Conservation (phyloP, 2,329 filamentous ascomycete genomes). For the Talaromyces amestolkiae region DNA sequence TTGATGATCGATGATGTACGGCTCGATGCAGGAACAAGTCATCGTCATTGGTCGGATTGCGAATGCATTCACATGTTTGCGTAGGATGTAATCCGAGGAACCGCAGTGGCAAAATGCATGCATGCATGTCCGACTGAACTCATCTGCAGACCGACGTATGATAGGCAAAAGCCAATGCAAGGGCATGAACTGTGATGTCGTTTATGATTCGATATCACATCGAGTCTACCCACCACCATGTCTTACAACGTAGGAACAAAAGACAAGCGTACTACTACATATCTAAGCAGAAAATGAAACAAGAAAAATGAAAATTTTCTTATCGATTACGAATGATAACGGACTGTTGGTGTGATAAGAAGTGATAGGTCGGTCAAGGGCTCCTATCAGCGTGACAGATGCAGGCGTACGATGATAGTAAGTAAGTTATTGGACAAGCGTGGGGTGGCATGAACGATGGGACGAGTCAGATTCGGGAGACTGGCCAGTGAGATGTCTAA, state of each 20-base stretch:
- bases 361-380: constrained; percentile 3
- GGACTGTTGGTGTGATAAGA: neutral
- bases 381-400: neutral
- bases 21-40: constrained; percentile 5
- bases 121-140: constrained; percentile 2
- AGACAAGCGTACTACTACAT: too few relatives aligned
- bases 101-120: neutral
- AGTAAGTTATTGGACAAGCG: neutral
- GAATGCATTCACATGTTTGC: constrained; percentile 1
- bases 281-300: neutral
- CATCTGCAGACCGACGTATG: neutral
- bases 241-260: too few relatives aligned
- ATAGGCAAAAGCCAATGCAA: constrained; percentile 3
- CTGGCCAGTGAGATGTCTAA: neutral
- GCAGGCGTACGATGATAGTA: neutral
- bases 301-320: neutral
- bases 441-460: neutral
- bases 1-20: neutral
- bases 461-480: neutral
- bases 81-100: neutral
- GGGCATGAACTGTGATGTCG: neutral
- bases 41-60: neutral
- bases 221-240: neutral
- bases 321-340: constrained; percentile 11
- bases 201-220: constrained; percentile 5